Conservation (phyloP, 2,329 filamentous ascomycete species). For the Tetracladium maxilliforme region DNA sequence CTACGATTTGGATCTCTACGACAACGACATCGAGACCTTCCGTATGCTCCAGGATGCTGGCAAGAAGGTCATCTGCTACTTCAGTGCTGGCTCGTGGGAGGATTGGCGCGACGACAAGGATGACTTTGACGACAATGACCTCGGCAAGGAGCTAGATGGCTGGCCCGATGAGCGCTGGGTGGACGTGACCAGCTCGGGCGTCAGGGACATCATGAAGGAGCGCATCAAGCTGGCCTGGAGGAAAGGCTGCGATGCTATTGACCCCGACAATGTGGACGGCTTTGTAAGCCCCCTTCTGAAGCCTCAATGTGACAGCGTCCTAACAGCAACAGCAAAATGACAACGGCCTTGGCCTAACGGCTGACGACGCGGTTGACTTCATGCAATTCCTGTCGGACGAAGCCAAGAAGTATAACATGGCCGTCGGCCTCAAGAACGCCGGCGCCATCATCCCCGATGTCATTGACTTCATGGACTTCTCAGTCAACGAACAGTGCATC, state of each 20-base stretch:
- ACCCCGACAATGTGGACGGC: slow-evolving; percentile 58
- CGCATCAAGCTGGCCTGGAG: slow-evolving; percentile 41
- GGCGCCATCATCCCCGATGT: slow-evolving; percentile 37
- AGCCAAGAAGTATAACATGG: slow-evolving; percentile 37
- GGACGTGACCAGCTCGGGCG: slow-evolving; percentile 36
- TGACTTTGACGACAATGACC: slow-evolving; percentile 36
- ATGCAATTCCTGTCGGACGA: slow-evolving; percentile 42
- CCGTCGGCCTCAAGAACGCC: slow-evolving; percentile 56
- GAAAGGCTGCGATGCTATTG: slow-evolving; percentile 55
- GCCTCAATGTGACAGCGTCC: neutral
- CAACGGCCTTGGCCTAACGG: slow-evolving; percentile 44
- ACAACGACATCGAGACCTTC: slow-evolving; percentile 32
- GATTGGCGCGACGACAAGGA: slow-evolving; percentile 41
- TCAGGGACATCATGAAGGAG: slow-evolving; percentile 48
- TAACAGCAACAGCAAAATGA: slow-evolving; percentile 30
- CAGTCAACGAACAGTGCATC: slow-evolving; percentile 57
- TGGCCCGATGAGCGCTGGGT: slow-evolving; percentile 59
- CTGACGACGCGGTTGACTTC: slow-evolving; percentile 39
- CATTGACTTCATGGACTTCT: slow-evolving; percentile 40
- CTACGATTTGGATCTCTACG: slow-evolving; percentile 39
- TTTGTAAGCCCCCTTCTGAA: slow-evolving; percentile 26
- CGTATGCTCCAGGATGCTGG: slow-evolving; percentile 28
- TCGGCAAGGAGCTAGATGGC: slow-evolving; percentile 41
- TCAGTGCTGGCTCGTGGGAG: slow-evolving; percentile 58
- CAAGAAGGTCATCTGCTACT: slow-evolving; percentile 60